A percentile compares a stretch with the other conserved stretches of the same genome.
Evolutionary conservation across 345 rosid genomes (phyloP).

Genomic region (Lepidium africanum): DNA sequence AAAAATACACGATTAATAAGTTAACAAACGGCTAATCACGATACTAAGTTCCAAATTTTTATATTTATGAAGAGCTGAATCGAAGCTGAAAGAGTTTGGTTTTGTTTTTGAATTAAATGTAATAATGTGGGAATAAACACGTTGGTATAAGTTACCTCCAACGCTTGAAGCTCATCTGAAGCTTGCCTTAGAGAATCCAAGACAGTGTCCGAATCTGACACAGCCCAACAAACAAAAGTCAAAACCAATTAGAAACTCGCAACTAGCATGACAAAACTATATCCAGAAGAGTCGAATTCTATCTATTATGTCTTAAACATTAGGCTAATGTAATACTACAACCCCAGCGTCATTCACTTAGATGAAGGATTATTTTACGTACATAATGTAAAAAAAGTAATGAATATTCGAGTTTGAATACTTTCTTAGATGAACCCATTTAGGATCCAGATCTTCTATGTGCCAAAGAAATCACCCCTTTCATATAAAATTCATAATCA

Average conservation of each 20-base stretch:
- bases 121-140: neutral
- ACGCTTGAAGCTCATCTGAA: slow-evolving; percentile 59
- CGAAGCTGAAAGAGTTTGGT: neutral
- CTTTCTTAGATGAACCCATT: neutral
- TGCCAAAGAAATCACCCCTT: neutral
- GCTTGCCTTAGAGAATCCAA: slow-evolving; percentile 84
- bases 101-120: neutral
- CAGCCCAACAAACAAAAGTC: slow-evolving; percentile 4
- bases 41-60: neutral
- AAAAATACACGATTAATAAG: neutral
- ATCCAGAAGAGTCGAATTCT: neutral
- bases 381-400: neutral
- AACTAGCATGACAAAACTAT: neutral
- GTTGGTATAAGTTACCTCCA: slow-evolving; percentile 55
- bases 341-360: neutral
- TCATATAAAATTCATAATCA: neutral
- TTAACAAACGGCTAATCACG: neutral
- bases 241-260: neutral
- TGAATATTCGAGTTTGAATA: neutral
- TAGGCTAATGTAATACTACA: neutral
- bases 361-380: neutral
- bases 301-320: neutral
- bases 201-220: slow-evolving; percentile 49
- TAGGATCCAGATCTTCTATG: neutral
- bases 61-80: neutral